Evolutionary conservation across 139 green algal genomes (phyloP).

Genomic region (Pycnococcus provasolii): DNA sequence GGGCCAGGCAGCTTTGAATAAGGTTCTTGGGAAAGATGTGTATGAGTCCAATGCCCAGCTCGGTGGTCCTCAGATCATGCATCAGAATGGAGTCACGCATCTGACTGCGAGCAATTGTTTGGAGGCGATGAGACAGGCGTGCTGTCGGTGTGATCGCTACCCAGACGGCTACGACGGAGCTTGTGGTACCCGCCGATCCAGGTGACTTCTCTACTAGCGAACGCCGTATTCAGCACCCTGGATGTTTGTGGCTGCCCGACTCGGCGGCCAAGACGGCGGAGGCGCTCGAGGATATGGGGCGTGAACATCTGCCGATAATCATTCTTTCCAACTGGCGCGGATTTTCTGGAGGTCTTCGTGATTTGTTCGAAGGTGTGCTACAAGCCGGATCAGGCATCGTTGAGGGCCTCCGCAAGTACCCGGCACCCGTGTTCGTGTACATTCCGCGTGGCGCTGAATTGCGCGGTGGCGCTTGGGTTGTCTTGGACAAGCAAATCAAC

Average conservation of each 20-base stretch:
- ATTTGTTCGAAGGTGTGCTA: conserved; percentile 95
- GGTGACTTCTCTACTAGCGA: not conserved
- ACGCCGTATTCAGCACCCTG: conserved; percentile 12
- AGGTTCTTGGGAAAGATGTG: too few species aligned
- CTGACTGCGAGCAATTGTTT: too few species aligned
- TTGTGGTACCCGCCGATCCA: too few species aligned
- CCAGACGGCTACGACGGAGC: too few species aligned
- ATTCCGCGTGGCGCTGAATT: conserved; percentile 80
- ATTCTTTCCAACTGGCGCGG: conserved; percentile 96
- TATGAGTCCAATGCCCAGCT: too few species aligned
- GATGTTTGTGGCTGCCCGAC: conserved; percentile 86
- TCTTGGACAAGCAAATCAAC: conserved; percentile 83
- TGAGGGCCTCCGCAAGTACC: conserved; percentile 78
- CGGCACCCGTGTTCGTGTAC: conserved; percentile 86
- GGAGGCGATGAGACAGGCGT: too few species aligned
- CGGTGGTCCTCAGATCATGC: too few species aligned
- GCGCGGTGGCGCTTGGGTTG: conserved; percentile 90
- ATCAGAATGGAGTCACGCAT: too few species aligned
- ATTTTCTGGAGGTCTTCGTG: conserved; percentile 87
- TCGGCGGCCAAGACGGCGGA: conserved; percentile 86
- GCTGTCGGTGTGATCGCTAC: too few species aligned
- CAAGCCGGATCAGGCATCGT: conserved; percentile 90
- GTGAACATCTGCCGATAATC: conserved; percentile 85
- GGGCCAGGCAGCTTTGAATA: too few species aligned
- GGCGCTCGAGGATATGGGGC: conserved; percentile 88